These are phyloP conservation scores for Yarrowia divulgata DNA, from an alignment of 805 yeast species.

Conservation along the genomic window DNA sequence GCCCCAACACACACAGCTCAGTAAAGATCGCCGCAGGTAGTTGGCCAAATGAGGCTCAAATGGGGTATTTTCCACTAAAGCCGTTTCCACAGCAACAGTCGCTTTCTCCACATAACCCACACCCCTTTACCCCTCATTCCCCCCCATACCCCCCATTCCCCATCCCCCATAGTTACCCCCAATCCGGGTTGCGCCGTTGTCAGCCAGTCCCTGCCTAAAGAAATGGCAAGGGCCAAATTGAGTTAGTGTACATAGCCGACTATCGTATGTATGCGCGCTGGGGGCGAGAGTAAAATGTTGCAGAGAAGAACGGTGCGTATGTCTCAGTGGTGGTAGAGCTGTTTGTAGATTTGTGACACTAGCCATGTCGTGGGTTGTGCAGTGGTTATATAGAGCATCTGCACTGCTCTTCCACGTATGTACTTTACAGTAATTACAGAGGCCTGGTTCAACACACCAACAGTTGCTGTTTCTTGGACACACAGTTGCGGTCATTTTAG, in stretches of 20 bases:
- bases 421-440: too few relatives aligned
- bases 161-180: too few relatives aligned
- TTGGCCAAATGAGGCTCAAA: too few relatives aligned
- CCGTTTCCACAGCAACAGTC: too few relatives aligned
- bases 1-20: too few relatives aligned
- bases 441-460: too few relatives aligned
- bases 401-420: too few relatives aligned
- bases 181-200: constrained; percentile 12
- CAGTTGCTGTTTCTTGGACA: too few relatives aligned
- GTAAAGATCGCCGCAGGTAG: too few relatives aligned
- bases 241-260: constrained; percentile 29
- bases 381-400: background rate
- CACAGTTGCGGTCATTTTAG: constrained; percentile 20
- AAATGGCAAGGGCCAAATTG: background rate
- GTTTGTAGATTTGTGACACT: too few relatives aligned
- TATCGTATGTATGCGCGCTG: constrained; percentile 22
- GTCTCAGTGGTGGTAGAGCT: background rate
- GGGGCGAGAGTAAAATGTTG: constrained; percentile 8
- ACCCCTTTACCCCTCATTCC: background rate
- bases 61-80: too few relatives aligned
- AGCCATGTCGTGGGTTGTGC: background rate
- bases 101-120: too few relatives aligned
- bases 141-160: constrained; percentile 5
- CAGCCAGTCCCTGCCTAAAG: constrained; percentile 29
- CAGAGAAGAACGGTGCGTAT: background rate